A percentile compares a stretch with the other conserved stretches of the same genome.
Evolutionary conservation across 306 rosid genomes (phyloP).

Genomic region (Rosa persica): DNA sequence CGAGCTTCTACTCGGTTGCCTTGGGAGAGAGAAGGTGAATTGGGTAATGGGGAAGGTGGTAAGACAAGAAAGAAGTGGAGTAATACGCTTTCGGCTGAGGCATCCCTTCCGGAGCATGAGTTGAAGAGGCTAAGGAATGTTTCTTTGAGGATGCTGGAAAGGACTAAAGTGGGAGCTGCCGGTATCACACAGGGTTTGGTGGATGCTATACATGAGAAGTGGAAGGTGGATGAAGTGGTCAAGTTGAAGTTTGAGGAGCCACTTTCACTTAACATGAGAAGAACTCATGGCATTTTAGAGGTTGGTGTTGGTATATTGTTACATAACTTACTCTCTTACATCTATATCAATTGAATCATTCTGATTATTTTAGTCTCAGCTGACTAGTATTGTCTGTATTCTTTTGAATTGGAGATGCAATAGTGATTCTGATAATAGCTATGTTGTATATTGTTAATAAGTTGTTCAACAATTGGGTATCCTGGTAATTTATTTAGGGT

Average conservation of each 20-base stretch:
- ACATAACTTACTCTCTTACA: not conserved
- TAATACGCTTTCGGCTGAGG: constrained; percentile 59
- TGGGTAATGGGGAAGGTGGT: constrained; percentile 31
- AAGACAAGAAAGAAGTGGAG: constrained; percentile 41
- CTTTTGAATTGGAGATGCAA: constrained; percentile 6
- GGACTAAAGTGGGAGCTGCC: constrained; percentile 66
- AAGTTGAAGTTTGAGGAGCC: constrained; percentile 82
- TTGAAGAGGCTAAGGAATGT: constrained; percentile 77
- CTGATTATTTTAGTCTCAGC: constrained; percentile 1
- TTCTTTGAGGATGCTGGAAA: constrained; percentile 75
- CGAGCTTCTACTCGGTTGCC: constrained; percentile 25
- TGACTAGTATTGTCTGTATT: not conserved
- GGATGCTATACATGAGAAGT: constrained; percentile 57
- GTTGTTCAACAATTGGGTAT: constrained; percentile 12
- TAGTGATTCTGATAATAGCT: constrained; percentile 2
- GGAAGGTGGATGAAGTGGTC: constrained; percentile 76
- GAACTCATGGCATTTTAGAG: constrained; percentile 72
- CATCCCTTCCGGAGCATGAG: constrained; percentile 67
- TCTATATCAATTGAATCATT: not conserved
- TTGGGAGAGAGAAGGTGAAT: constrained; percentile 27
- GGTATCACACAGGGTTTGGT: constrained; percentile 80
- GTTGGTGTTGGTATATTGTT: constrained; percentile 30
- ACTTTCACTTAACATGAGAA: constrained; percentile 68
- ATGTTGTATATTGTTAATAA: not conserved
- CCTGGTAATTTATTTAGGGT: constrained; percentile 21